Percentiles rank a stretch among this genome's conserved stretches.
Evolutionary conservation across 129 eudicot genomes (phyloP).

Genomic region (Arctium lappa): DNA sequence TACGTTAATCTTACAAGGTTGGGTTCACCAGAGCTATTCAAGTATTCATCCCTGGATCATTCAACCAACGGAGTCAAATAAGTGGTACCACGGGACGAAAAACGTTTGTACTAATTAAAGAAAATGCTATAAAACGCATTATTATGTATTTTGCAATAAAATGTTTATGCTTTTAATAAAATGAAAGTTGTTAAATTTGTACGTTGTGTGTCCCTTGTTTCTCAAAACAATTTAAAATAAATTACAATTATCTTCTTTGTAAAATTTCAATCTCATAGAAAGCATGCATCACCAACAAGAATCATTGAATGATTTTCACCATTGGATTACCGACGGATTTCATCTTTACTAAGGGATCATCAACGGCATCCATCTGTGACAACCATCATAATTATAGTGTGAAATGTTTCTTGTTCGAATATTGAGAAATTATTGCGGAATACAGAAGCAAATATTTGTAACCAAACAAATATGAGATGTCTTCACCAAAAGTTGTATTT

Average conservation of each 20-base stretch:
- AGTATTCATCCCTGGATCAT: background rate
- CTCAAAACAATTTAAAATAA: background rate
- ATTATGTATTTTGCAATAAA: background rate
- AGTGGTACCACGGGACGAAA: background rate
- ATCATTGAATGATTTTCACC: background rate
- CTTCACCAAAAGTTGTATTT: no score
- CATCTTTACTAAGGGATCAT: no score
- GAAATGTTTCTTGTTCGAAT: no score
- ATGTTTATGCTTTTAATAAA: background rate
- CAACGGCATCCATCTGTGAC: no score
- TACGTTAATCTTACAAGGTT: slow-evolving; percentile 56
- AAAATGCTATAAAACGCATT: background rate
- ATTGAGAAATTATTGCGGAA: no score
- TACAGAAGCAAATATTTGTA: no score
- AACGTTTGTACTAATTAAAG: background rate
- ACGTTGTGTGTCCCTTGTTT: no score
- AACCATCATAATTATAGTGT: no score
- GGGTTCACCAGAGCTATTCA: slow-evolving; percentile 30
- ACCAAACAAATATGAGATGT: no score
- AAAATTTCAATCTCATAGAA: background rate
- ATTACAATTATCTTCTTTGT: no score
- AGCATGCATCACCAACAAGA: background rate
- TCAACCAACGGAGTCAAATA: slow-evolving; percentile 1
- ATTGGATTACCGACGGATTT: background rate
- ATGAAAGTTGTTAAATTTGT: background rate